Base-by-base conservation (phyloP, 2,329 filamentous ascomycete species). In the Exophiala alcalophila region DNA sequence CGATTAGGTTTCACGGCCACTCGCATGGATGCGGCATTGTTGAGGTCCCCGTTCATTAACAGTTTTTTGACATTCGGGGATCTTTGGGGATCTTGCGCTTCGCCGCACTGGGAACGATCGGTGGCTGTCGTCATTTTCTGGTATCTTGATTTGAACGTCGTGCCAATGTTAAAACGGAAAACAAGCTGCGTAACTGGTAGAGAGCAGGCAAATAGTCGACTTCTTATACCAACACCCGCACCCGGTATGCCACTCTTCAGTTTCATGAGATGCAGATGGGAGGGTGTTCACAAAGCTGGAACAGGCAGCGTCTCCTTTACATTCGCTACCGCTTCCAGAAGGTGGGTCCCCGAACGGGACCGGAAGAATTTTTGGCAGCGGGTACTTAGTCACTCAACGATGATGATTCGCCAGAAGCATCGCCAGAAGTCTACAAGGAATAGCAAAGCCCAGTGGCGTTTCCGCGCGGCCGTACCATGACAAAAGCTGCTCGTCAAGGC, bases 1-100 rank as follows among this genome's bases (percentile, higher is more conserved):
- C 38, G 47, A 5, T 28, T 9, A 14, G 47, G 47, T 31, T 34
- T 37, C 12, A 42, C 10, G 10, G 32, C 21, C 4, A 15, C 27
- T 11, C 47, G 47, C 47, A 50, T 47, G 11, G 42, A 33, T n/a
- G 37, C 33, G 23, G 33, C 40, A 30, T 50, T 50, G 18, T 47
- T 50, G 6, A 50, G 41, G 39, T 50, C 47, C 4, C 47, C 42
- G 23, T 45, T 49, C 11, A 10, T 4, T n/a, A 10, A n/a, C 15
- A 14, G 26, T 10, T 3, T 11, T 11, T 28, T 14, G 15, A 14
- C 6, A 7, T 28, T 28, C 15, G 21, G 14, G 6, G 25, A 15
- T 24, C 30, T 31, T 29, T 12, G 31, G 7, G 24, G 25, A 37
- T 37, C 18, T 15, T 43, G 24, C 21, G 24, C 40, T 35, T 43